Evolutionary conservation across 805 yeast genomes (phyloP).

Genomic region (Wickerhamomyces hampshirensis): DNA sequence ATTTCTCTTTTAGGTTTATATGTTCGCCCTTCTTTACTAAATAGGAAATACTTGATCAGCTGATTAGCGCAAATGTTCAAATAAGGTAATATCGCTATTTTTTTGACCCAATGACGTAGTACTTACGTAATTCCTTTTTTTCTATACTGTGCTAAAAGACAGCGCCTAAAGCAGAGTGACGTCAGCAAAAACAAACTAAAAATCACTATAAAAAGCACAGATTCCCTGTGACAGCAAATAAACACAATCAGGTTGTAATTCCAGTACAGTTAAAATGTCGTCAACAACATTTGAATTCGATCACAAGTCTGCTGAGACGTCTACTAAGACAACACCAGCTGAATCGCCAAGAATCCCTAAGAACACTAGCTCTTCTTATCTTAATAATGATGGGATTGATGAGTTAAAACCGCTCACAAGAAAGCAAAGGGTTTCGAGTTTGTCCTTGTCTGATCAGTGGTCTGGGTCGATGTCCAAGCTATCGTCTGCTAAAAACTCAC

Average conservation of each 20-base stretch:
- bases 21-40: background rate
- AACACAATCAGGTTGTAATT: no score
- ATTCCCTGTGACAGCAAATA: no score
- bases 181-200: no score
- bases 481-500: conserved; percentile 21
- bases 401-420: conserved; percentile 57
- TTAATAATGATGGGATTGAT: conserved; percentile 73
- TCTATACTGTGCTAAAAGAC: no score
- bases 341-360: conserved; percentile 20
- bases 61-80: background rate
- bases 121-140: no score
- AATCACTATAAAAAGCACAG: no score
- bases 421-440: conserved; percentile 58
- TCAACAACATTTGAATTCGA: background rate
- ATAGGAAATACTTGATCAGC: no score
- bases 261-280: conserved; percentile 1
- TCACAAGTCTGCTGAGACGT: conserved; percentile 8
- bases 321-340: conserved; percentile 17
- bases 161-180: no score
- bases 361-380: conserved; percentile 51
- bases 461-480: conserved; percentile 31
- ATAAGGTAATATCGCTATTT: no score
- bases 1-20: conserved; percentile 42
- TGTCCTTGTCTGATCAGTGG: conserved; percentile 74
- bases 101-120: no score